Conservation (phyloP, 2,329 filamentous ascomycete genomes). For the Ascochyta lentis region DNA sequence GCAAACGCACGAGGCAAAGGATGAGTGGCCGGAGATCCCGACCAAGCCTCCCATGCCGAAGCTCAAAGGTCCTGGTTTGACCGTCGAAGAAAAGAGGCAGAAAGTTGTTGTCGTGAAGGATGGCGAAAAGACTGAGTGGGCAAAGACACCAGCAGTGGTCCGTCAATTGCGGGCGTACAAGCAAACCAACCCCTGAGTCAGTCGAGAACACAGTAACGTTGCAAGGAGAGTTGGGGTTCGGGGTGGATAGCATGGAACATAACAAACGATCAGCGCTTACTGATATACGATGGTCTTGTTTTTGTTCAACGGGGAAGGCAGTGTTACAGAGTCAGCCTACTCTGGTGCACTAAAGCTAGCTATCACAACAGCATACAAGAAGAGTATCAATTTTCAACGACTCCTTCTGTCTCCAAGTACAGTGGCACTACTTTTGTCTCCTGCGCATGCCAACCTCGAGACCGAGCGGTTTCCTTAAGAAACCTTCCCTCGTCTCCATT, state of each 20-base stretch:
- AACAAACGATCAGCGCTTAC: too few species aligned
- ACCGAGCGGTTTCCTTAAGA: constrained; percentile 78
- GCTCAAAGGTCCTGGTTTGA: not conserved
- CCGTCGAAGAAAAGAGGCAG: constrained; percentile 2
- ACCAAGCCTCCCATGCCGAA: not conserved
- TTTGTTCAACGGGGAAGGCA: too few species aligned
- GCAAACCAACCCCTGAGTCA: not conserved
- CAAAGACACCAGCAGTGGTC: constrained; percentile 15
- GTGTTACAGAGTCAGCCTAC: too few species aligned
- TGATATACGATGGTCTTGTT: too few species aligned
- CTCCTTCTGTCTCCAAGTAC: not conserved
- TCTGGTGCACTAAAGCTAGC: too few species aligned
- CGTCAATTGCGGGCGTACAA: constrained; percentile 4
- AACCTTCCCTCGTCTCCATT: constrained; percentile 80
- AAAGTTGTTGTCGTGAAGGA: constrained; percentile 6
- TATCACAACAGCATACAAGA: not conserved
- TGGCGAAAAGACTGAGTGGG: not conserved
- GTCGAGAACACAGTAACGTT: not conserved
- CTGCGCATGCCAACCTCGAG: constrained; percentile 69
- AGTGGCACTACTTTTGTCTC: constrained; percentile 38
- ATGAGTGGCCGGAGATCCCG: constrained; percentile 2
- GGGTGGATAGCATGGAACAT: not conserved
- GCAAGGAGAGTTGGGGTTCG: too few species aligned
- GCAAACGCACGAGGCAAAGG: not conserved
- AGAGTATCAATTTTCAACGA: not conserved